A percentile compares a stretch with the other conserved stretches of the same genome.
Evolutionary conservation across 1,284 basidiomycete species (phyloP).

Genomic region (Flammula alnicola): DNA sequence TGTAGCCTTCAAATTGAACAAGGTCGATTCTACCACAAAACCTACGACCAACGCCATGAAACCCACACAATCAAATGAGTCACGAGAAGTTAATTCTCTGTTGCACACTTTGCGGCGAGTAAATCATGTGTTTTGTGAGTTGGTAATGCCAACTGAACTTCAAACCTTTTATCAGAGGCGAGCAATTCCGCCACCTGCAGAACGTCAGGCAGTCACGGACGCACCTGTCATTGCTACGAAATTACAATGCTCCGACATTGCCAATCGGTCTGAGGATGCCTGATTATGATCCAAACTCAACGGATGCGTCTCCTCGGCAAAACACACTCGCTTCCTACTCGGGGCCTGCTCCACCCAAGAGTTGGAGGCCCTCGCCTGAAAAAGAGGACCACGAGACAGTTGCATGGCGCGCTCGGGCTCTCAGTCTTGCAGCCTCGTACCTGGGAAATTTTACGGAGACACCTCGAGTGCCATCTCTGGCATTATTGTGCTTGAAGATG

Average conservation of each 20-base stretch:
- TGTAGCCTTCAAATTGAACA: background rate
- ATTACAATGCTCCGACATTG: constrained; percentile 44
- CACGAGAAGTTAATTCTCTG: constrained; percentile 47
- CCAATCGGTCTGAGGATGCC: constrained; percentile 41
- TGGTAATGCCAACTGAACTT: background rate
- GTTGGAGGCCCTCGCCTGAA: constrained; percentile 43
- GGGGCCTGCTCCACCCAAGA: constrained; percentile 54
- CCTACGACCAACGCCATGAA: too few species aligned
- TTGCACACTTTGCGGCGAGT: constrained; percentile 53
- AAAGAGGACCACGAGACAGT: constrained; percentile 36
- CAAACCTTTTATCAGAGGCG: constrained; percentile 49
- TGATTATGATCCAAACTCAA: constrained; percentile 27
- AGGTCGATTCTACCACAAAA: too few species aligned
- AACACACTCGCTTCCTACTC: constrained; percentile 33
- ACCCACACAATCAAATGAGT: constrained; percentile 17
- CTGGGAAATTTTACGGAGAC: constrained; percentile 24
- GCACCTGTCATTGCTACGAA: constrained; percentile 35
- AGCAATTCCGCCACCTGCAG: constrained; percentile 66
- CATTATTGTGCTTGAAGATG: constrained; percentile 55
- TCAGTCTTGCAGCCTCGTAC: constrained; percentile 53
- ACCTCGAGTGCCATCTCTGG: constrained; percentile 47
- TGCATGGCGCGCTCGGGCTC: constrained; percentile 54
- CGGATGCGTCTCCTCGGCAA: constrained; percentile 3
- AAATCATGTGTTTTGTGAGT: background rate
- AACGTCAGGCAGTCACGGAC: constrained; percentile 51